Percentiles rank a stretch among this genome's conserved stretches.
Conservation (phyloP, 208 protist genomes). For the Wallacemonas collosoma region DNA sequence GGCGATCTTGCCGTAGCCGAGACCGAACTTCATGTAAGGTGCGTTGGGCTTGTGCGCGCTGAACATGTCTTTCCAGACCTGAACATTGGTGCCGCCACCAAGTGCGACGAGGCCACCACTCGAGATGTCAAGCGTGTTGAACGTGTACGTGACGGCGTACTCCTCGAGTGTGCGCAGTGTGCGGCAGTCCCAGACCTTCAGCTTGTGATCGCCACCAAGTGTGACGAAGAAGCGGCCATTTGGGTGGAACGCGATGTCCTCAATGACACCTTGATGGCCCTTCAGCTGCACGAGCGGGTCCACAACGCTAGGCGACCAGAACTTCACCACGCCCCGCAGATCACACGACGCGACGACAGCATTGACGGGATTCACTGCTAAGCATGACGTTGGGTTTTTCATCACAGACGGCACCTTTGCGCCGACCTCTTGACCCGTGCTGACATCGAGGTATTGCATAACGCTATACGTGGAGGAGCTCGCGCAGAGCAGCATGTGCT, state of each 20-base stretch:
- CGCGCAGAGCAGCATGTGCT: conserved; percentile 97
- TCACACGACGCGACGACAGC: conserved; percentile 94
- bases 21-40: conserved; percentile 85
- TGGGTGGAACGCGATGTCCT: conserved; percentile 83
- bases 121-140: conserved; percentile 85
- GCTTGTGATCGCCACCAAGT: conserved; percentile 92
- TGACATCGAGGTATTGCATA: conserved; percentile 96
- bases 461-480: conserved; percentile 83
- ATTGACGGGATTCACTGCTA: conserved; percentile 94
- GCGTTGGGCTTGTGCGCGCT: conserved; percentile 64
- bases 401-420: conserved; percentile 81
- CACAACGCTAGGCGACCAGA: conserved; percentile 96
- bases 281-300: conserved; percentile 96
- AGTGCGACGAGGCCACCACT: conserved; percentile 85
- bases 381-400: conserved; percentile 77
- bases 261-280: conserved; percentile 90
- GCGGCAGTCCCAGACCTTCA: conserved; percentile 98
- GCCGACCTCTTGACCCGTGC: conserved; percentile 91
- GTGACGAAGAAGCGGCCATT: conserved; percentile 96
- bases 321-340: conserved; percentile 92
- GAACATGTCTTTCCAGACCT: conserved; percentile 91
- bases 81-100: conserved; percentile 76
- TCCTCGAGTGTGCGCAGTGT: conserved; percentile 92
- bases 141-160: conserved; percentile 83
- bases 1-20: conserved; percentile 89